Evolutionary conservation across 352 stramenopile species (phyloP).

Genomic region (Phytophthora sp.): DNA sequence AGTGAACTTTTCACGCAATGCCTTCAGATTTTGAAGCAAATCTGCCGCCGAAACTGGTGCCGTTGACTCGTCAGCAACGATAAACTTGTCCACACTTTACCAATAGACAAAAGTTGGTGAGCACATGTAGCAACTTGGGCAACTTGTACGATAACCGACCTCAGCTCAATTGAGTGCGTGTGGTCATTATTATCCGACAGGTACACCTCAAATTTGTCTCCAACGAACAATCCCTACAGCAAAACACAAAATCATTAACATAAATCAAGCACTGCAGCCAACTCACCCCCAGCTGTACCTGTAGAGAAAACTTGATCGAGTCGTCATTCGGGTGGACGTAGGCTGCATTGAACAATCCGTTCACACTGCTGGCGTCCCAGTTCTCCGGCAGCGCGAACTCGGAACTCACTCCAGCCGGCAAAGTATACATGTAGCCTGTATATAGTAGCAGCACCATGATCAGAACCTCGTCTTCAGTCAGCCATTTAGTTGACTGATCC

Average conservation of each 20-base stretch:
- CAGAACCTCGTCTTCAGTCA: background rate
- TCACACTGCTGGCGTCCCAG: slow-evolving; percentile 66
- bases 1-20: slow-evolving; percentile 54
- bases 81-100: slow-evolving; percentile 46
- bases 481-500: background rate
- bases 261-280: background rate
- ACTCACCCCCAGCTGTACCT: slow-evolving; percentile 40
- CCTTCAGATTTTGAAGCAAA: slow-evolving; percentile 55
- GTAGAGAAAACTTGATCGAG: slow-evolving; percentile 61
- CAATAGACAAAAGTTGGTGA: background rate
- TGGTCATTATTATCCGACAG: slow-evolving; percentile 69
- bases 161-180: slow-evolving; percentile 79
- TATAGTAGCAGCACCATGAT: slow-evolving; percentile 6
- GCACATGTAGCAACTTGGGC: background rate
- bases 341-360: slow-evolving; percentile 61
- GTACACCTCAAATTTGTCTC: slow-evolving; percentile 81
- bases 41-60: slow-evolving; percentile 42
- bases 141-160: slow-evolving; percentile 29
- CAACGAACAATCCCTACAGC: slow-evolving; percentile 71
- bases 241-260: slow-evolving; percentile 5
- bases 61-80: slow-evolving; percentile 29
- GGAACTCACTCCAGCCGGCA: slow-evolving; percentile 27
- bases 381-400: slow-evolving; percentile 48
- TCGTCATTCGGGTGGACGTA: slow-evolving; percentile 66
- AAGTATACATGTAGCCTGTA: slow-evolving; percentile 56